phyloP scores from a whole-genome alignment of 2,329 filamentous ascomycete species.

The Aspergillus sp. region DNA sequence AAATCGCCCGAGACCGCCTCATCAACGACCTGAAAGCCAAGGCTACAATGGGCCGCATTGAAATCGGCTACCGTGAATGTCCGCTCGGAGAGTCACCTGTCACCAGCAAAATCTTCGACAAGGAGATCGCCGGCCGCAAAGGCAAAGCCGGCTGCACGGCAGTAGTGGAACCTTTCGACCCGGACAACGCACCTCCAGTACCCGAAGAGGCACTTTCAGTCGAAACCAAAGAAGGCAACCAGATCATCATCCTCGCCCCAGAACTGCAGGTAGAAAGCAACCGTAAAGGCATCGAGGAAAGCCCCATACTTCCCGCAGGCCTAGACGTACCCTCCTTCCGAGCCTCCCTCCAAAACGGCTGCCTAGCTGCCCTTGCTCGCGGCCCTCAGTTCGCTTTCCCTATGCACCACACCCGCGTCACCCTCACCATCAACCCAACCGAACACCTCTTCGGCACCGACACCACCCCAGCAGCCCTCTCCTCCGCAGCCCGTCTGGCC shows the following conservation, averaged over 20 bases:
- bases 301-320: conserved; percentile 57
- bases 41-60: conserved; percentile 82
- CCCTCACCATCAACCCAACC: conserved; percentile 66
- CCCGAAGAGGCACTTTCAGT: conserved; percentile 37
- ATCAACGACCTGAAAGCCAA: conserved; percentile 86
- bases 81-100: conserved; percentile 60
- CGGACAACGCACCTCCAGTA: conserved; percentile 23
- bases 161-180: conserved; percentile 61
- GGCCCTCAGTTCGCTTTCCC: conserved; percentile 81
- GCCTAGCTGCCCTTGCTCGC: conserved; percentile 77
- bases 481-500: conserved; percentile 67
- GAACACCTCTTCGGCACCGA: conserved; percentile 67
- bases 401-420: conserved; percentile 73
- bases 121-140: conserved; percentile 74
- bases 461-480: conserved; percentile 67
- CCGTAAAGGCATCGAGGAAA: conserved; percentile 43
- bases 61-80: conserved; percentile 93
- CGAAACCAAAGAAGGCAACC: conserved; percentile 68
- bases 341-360: conserved; percentile 71
- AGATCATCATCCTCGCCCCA: conserved; percentile 60
- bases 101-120: conserved; percentile 70
- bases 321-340: conserved; percentile 53
- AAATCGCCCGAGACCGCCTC: conserved; percentile 86
- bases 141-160: conserved; percentile 77
- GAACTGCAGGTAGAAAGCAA: conserved; percentile 45